Evolutionary conservation across 2,329 filamentous ascomycete species (phyloP).

Genomic region (Colletotrichum lentis): DNA sequence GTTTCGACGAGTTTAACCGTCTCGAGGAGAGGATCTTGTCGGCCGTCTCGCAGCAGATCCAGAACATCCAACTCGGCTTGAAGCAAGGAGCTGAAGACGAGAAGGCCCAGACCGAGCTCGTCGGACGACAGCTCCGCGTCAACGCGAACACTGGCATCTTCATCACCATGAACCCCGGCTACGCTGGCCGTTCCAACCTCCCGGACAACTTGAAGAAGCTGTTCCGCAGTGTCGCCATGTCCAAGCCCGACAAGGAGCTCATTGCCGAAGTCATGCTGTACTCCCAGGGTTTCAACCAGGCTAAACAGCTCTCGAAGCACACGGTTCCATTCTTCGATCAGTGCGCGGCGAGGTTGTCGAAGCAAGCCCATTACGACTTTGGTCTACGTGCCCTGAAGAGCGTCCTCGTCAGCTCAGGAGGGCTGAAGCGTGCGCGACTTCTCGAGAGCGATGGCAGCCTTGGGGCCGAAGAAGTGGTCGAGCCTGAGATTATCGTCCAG

Average conservation of each 20-base stretch:
- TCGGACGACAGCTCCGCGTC: conserved; percentile 88
- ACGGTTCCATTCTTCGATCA: conserved; percentile 98
- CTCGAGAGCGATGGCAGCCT: conserved; percentile 62
- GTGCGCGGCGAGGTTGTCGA: conserved; percentile 81
- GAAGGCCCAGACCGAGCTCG: conserved; percentile 89
- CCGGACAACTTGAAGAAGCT: conserved; percentile 99
- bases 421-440: conserved; percentile 86
- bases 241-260: conserved; percentile 98
- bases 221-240: conserved; percentile 99
- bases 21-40: conserved; percentile 97
- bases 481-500: conserved; percentile 98
- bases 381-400: conserved; percentile 97
- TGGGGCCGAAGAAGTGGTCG: conserved; percentile 76
- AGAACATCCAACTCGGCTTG: conserved; percentile 97
- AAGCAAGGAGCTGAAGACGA: conserved; percentile 84
- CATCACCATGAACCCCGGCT: conserved; percentile 99
- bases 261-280: conserved; percentile 99
- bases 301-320: conserved; percentile 91
- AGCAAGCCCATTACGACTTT: conserved; percentile 99
- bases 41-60: conserved; percentile 97
- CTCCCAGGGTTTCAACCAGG: conserved; percentile 98
- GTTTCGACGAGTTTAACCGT: conserved; percentile 99
- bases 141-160: conserved; percentile 97
- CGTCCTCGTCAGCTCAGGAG: conserved; percentile 96
- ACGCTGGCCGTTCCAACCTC: conserved; percentile 95